phyloP scores from a whole-genome alignment of 805 yeast species.

The Saturnispora ahearnii region DNA sequence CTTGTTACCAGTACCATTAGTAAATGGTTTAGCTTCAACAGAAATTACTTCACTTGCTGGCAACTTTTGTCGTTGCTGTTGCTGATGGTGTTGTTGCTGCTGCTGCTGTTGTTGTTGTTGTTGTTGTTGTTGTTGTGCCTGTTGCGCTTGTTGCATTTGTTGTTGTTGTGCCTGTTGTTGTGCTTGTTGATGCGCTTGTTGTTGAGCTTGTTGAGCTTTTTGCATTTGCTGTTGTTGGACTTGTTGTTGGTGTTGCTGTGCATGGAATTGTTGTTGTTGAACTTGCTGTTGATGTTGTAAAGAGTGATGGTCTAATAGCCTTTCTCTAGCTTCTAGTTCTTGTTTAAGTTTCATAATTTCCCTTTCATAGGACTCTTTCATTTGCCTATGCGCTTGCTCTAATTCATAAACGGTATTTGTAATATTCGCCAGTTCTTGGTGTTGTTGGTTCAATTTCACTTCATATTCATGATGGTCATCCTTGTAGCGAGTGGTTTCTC shows the following conservation, averaged over 20 bases:
- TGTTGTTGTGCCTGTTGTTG: slow-evolving; percentile 20
- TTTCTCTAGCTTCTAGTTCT: slow-evolving; percentile 75
- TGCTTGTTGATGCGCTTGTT: slow-evolving; percentile 25
- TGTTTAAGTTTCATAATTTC: slow-evolving; percentile 79
- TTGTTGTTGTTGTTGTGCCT: slow-evolving; percentile 31
- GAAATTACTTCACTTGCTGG: slow-evolving; percentile 1
- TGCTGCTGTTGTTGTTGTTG: slow-evolving; percentile 23
- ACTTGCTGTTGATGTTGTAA: slow-evolving; percentile 33
- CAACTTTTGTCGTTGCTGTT: slow-evolving; percentile 8
- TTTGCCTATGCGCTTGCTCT: slow-evolving; percentile 87
- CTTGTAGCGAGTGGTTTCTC: slow-evolving; percentile 77
- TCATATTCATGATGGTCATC: slow-evolving; percentile 92
- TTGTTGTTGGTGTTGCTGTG: slow-evolving; percentile 22
- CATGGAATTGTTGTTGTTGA: slow-evolving; percentile 27
- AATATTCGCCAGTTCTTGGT: slow-evolving; percentile 87
- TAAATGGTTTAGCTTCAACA: neutral
- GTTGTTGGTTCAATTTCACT: slow-evolving; percentile 81
- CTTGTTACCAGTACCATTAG: slow-evolving; percentile 1
- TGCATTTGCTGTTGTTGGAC: slow-evolving; percentile 32
- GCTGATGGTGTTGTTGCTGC: slow-evolving; percentile 18
- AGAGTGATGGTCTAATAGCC: slow-evolving; percentile 39
- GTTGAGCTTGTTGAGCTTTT: slow-evolving; percentile 32
- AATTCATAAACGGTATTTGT: slow-evolving; percentile 90
- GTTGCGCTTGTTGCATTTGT: slow-evolving; percentile 27
- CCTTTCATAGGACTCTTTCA: slow-evolving; percentile 93